Percentiles rank a stretch among this genome's conserved stretches.
Conservation (phyloP, 768 basidiomycete genomes). For the Boletus reticuloceps region DNA sequence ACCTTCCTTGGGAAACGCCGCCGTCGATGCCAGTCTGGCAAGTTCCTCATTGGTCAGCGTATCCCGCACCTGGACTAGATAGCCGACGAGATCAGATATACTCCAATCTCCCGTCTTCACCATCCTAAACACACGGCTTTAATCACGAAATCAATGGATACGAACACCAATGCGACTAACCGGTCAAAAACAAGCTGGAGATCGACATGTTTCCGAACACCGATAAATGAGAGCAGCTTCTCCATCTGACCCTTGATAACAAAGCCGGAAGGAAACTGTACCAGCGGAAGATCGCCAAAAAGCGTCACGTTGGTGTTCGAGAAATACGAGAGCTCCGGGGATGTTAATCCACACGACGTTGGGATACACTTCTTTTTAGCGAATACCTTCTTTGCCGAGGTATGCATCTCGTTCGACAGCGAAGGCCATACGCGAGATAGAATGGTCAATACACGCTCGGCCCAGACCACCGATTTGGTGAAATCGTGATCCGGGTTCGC, state of each 20-base stretch:
- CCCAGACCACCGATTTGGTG: slow-evolving; percentile 62
- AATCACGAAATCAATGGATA: neutral
- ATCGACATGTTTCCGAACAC: slow-evolving; percentile 89
- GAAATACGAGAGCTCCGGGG: slow-evolving; percentile 78
- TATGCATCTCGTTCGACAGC: slow-evolving; percentile 45
- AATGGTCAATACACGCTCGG: slow-evolving; percentile 72
- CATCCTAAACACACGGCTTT: slow-evolving; percentile 3
- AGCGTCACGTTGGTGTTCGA: slow-evolving; percentile 67
- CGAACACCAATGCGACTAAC: slow-evolving; percentile 34
- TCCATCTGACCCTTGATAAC: slow-evolving; percentile 70
- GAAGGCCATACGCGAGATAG: slow-evolving; percentile 73
- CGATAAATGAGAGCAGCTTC: slow-evolving; percentile 66
- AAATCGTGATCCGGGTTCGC: slow-evolving; percentile 57
- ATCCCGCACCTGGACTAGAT: slow-evolving; percentile 1
- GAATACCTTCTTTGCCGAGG: slow-evolving; percentile 41
- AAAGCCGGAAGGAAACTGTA: slow-evolving; percentile 63
- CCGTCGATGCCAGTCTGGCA: slow-evolving; percentile 55
- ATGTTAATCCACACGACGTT: slow-evolving; percentile 59
- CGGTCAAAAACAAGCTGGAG: slow-evolving; percentile 91
- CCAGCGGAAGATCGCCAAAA: slow-evolving; percentile 86
- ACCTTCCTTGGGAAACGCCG: slow-evolving; percentile 72
- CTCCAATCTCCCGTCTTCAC: slow-evolving; percentile 1
- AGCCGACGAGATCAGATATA: neutral
- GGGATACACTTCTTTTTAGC: slow-evolving; percentile 48
- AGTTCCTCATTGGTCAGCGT: slow-evolving; percentile 53